phyloP scores from a whole-genome alignment of 1,284 basidiomycete genomes.

The Sphagnurus paluster region DNA sequence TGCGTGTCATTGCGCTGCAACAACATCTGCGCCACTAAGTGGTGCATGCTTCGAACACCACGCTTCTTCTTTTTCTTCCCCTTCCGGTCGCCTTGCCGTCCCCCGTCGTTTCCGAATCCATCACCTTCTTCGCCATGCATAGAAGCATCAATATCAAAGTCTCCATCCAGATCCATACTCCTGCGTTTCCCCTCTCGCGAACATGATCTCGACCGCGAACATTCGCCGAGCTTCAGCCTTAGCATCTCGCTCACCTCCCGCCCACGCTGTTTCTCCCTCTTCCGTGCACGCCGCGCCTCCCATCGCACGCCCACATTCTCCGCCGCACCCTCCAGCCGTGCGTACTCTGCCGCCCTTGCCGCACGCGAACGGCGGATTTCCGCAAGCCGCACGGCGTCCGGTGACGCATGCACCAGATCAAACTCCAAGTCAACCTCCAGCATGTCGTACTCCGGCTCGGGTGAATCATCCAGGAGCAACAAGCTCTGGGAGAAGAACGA shows the following conservation, averaged over 20 bases:
- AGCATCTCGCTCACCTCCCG: constrained; percentile 53
- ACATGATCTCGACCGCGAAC: neutral
- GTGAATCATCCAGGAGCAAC: constrained; percentile 24
- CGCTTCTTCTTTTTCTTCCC: constrained; percentile 15
- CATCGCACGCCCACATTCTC: constrained; percentile 41
- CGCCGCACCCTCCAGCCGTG: constrained; percentile 36
- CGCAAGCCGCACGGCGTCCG: constrained; percentile 26
- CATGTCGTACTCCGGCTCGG: constrained; percentile 38
- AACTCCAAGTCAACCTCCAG: too few species aligned
- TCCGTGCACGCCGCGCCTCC: constrained; percentile 45
- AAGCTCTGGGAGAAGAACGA: constrained; percentile 29
- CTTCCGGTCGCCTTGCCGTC: constrained; percentile 7
- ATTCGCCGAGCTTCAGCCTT: constrained; percentile 41
- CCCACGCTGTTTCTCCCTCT: constrained; percentile 49
- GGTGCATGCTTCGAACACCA: constrained; percentile 36
- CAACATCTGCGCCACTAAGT: constrained; percentile 59
- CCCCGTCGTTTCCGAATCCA: constrained; percentile 11
- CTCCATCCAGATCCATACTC: constrained; percentile 22
- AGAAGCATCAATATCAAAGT: constrained; percentile 21
- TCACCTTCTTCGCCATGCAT: constrained; percentile 19
- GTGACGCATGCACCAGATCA: neutral
- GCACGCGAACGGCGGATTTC: constrained; percentile 39
- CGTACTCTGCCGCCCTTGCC: constrained; percentile 41
- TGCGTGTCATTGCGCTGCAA: constrained; percentile 33
- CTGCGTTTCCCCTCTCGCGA: constrained; percentile 1